Evolutionary conservation across 495 filamentous ascomycete species (phyloP).

Genomic region (Neurospora cerealis): DNA sequence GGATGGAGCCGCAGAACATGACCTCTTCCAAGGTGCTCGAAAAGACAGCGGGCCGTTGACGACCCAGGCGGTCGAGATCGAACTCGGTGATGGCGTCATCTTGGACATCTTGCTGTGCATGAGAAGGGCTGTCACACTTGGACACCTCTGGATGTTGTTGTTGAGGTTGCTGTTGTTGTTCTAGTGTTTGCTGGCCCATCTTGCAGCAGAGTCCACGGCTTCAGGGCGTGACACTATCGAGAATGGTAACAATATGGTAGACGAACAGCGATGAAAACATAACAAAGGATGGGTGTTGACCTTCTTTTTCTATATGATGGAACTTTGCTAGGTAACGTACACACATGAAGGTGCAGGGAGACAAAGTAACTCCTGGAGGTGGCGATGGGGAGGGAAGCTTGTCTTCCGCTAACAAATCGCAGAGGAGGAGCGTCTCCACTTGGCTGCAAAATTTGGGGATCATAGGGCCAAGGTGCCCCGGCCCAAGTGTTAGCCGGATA

Average conservation of each 20-base stretch:
- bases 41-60: conserved; percentile 61
- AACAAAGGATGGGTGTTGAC: background rate
- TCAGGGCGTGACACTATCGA: background rate
- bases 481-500: background rate
- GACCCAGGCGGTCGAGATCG: conserved; percentile 58
- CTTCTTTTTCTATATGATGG: background rate
- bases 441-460: background rate
- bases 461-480: background rate
- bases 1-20: conserved; percentile 61
- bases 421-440: background rate
- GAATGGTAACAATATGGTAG: background rate
- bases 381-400: background rate
- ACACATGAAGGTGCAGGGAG: background rate
- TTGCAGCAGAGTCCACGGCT: background rate
- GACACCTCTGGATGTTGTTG: background rate
- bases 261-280: background rate
- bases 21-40: conserved; percentile 49
- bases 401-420: background rate
- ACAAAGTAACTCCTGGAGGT: background rate
- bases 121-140: background rate
- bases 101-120: background rate
- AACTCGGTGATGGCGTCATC: background rate
- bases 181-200: background rate
- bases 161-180: background rate
- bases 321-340: background rate